Percentiles rank a stretch among this genome's conserved stretches.
phyloP scores from a whole-genome alignment of 306 rosid species.

The Vigna angularis region DNA sequence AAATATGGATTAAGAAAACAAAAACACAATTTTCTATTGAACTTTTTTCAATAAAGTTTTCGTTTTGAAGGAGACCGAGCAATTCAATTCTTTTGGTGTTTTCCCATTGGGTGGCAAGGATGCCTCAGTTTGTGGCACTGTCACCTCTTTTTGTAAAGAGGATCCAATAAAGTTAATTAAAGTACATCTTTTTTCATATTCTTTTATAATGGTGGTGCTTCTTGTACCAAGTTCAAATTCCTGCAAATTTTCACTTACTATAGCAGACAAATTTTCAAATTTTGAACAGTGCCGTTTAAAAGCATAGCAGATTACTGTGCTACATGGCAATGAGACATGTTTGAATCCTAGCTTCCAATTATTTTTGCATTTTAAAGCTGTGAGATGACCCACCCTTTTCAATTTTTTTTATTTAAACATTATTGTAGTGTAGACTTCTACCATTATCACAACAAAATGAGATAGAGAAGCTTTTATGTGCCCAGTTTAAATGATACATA shows the following conservation, averaged over 20 bases:
- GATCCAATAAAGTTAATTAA: slow-evolving; percentile 7
- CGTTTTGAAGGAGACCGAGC: slow-evolving; percentile 9
- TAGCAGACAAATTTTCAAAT: slow-evolving; percentile 9
- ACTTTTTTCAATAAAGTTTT: slow-evolving; percentile 2
- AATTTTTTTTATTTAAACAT: slow-evolving; percentile 5
- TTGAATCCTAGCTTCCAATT: slow-evolving; percentile 25
- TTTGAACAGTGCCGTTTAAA: slow-evolving; percentile 4
- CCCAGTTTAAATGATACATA: slow-evolving; percentile 18
- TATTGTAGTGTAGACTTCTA: slow-evolving; percentile 4
- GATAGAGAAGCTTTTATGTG: slow-evolving; percentile 7
- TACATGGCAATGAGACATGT: not conserved
- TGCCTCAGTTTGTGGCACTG: slow-evolving; percentile 18
- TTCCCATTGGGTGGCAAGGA: slow-evolving; percentile 10
- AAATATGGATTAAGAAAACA: not conserved
- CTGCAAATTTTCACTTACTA: not conserved
- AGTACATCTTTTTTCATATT: not conserved
- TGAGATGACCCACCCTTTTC: not conserved
- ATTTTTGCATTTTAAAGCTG: not conserved
- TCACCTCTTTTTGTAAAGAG: slow-evolving; percentile 29
- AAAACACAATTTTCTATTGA: not conserved
- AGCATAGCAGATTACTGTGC: slow-evolving; percentile 4
- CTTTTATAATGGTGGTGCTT: slow-evolving; percentile 16
- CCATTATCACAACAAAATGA: slow-evolving; percentile 20
- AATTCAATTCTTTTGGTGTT: slow-evolving; percentile 21
- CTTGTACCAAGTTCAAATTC: not conserved